phyloP scores from a whole-genome alignment of 139 green algal genomes.

The Dunaliella sp. region DNA sequence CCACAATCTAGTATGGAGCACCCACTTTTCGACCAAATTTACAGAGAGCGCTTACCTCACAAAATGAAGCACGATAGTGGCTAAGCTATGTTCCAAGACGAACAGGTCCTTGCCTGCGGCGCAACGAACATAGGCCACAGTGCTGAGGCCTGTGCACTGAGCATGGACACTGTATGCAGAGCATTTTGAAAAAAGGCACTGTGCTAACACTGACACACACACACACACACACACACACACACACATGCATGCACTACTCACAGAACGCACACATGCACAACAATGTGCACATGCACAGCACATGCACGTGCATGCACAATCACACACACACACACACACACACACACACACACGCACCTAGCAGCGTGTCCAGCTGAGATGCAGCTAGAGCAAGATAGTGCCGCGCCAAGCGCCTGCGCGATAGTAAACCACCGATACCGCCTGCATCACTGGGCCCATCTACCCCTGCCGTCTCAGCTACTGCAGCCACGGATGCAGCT shows the following conservation, averaged over 20 bases:
- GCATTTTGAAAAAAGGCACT: no score
- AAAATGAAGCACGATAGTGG: slow-evolving; percentile 48
- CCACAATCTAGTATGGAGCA: no score
- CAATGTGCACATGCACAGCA: not conserved
- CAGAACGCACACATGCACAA: not conserved
- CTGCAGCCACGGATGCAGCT: slow-evolving; percentile 14
- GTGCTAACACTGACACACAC: not conserved
- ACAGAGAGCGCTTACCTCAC: slow-evolving; percentile 45
- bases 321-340: not conserved
- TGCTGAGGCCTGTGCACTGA: no score
- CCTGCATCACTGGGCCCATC: not conserved
- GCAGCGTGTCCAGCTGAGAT: slow-evolving; percentile 20
- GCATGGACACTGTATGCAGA: no score
- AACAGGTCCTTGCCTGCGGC: slow-evolving; percentile 40
- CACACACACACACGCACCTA: not conserved
- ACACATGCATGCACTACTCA: not conserved
- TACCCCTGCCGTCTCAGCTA: not conserved
- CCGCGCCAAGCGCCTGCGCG: slow-evolving; percentile 26
- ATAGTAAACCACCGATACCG: slow-evolving; percentile 10
- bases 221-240: not conserved
- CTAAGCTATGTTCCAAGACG: slow-evolving; percentile 53
- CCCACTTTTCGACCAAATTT: no score
- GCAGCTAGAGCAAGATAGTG: slow-evolving; percentile 28
- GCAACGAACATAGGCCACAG: slow-evolving; percentile 5
- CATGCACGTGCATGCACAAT: no score